phyloP scores from a whole-genome alignment of 129 eudicot species.

The Tagetes erecta region DNA sequence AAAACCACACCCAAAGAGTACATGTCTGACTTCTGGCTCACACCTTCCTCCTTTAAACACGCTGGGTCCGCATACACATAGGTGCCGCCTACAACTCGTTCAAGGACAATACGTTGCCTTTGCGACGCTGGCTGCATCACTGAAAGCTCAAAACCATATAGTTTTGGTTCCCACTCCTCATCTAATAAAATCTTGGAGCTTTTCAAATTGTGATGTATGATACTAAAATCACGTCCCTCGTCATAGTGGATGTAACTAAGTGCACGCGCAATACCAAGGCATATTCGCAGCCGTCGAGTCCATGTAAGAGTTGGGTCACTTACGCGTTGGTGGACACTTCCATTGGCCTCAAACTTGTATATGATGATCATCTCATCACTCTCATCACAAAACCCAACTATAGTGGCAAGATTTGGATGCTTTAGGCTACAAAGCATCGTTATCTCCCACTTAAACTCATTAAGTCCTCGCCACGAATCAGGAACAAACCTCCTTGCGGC shows the following conservation, averaged over 20 bases:
- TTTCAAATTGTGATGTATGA: not conserved
- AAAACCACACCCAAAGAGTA: not conserved
- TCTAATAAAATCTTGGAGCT: not conserved
- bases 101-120: not conserved
- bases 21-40: not conserved
- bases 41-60: not conserved
- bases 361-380: not conserved
- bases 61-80: not conserved
- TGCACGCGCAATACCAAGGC: not conserved
- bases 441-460: not conserved
- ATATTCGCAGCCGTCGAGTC: not conserved
- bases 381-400: not conserved
- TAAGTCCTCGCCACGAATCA: not conserved
- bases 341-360: not conserved
- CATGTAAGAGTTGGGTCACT: not conserved
- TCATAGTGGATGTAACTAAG: not conserved
- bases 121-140: not conserved
- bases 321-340: not conserved
- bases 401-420: not conserved
- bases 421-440: not conserved
- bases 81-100: not conserved
- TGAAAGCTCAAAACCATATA: conserved; percentile 2
- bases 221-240: not conserved
- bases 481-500: not conserved
- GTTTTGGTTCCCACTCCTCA: not conserved